Percentiles rank a stretch among this genome's conserved stretches.
Conservation (phyloP, 2,329 filamentous ascomycete species). For the Aciculosporium take region DNA sequence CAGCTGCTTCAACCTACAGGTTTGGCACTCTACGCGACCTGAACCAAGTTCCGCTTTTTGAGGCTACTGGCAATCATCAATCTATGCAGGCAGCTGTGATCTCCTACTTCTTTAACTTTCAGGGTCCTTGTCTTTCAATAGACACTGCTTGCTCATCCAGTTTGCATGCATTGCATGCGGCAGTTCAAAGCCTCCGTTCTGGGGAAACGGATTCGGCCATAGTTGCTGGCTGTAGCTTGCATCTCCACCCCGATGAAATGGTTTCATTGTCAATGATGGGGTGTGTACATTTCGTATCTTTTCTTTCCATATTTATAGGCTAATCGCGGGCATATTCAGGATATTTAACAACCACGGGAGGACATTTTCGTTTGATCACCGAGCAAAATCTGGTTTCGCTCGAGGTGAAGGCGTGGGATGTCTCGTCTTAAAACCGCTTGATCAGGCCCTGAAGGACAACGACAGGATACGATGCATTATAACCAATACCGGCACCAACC, state of each 20-base stretch:
- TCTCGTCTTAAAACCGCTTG: slow-evolving; percentile 43
- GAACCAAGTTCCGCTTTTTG: slow-evolving; percentile 35
- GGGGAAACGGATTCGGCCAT: slow-evolving; percentile 33
- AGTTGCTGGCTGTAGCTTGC: slow-evolving; percentile 32
- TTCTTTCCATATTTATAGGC: background rate
- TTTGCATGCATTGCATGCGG: slow-evolving; percentile 34
- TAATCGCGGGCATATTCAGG: background rate
- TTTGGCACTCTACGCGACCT: slow-evolving; percentile 28
- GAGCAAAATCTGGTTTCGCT: slow-evolving; percentile 34
- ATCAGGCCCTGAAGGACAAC: slow-evolving; percentile 38
- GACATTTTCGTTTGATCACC: slow-evolving; percentile 27
- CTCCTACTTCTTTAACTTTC: slow-evolving; percentile 40
- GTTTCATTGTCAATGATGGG: slow-evolving; percentile 19
- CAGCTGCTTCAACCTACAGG: slow-evolving; percentile 20
- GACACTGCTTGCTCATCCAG: slow-evolving; percentile 40
- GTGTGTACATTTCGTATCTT: slow-evolving; percentile 8
- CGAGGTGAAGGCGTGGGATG: slow-evolving; percentile 45
- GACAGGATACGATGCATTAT: slow-evolving; percentile 41
- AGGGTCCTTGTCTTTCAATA: slow-evolving; percentile 36
- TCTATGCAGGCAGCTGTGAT: slow-evolving; percentile 40
- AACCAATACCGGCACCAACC: slow-evolving; percentile 34
- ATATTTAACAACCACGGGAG: slow-evolving; percentile 35
- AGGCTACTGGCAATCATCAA: slow-evolving; percentile 34
- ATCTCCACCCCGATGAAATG: slow-evolving; percentile 29
- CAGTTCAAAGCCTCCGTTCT: slow-evolving; percentile 32